Percentiles rank a stretch among this genome's conserved stretches.
These are phyloP conservation scores for Myotisia sp. DNA, from an alignment of 2,329 filamentous ascomycete genomes.

Conservation along the genomic window DNA sequence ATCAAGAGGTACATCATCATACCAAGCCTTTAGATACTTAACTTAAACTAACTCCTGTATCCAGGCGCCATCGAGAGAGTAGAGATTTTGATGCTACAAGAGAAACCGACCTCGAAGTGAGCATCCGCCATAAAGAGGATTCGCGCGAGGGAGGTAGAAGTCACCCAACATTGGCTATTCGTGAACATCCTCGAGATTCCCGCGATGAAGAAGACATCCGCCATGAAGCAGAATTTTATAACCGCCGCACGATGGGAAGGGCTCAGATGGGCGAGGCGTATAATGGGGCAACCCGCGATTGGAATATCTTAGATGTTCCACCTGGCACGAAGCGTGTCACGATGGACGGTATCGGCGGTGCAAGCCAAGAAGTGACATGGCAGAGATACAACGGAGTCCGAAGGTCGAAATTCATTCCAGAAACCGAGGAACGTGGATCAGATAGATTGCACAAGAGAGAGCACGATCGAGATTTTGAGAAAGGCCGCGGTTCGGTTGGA, in stretches of 20 bases:
- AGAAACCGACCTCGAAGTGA: slow-evolving; percentile 30
- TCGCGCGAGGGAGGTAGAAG: too few species aligned
- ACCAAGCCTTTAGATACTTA: too few species aligned
- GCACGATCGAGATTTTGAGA: slow-evolving; percentile 38
- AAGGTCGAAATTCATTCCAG: slow-evolving; percentile 57
- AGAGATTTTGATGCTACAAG: slow-evolving; percentile 52
- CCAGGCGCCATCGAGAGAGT: slow-evolving; percentile 29
- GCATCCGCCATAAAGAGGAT: slow-evolving; percentile 34
- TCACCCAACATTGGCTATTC: too few species aligned
- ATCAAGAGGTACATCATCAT: slow-evolving; percentile 36
- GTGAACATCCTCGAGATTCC: too few species aligned
- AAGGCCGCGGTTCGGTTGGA: slow-evolving; percentile 25
- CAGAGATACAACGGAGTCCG: slow-evolving; percentile 65
- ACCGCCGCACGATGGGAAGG: slow-evolving; percentile 54
- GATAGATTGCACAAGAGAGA: neutral
- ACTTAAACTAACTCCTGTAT: slow-evolving; percentile 27
- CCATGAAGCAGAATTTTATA: slow-evolving; percentile 45
- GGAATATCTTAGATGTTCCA: slow-evolving; percentile 72
- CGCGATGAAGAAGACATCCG: too few species aligned
- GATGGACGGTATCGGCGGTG: slow-evolving; percentile 66
- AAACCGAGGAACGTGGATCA: slow-evolving; percentile 43
- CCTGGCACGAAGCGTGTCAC: slow-evolving; percentile 69
- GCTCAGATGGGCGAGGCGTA: slow-evolving; percentile 58
- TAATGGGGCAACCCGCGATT: slow-evolving; percentile 59
- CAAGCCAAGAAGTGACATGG: slow-evolving; percentile 63